phyloP scores from a whole-genome alignment of 768 basidiomycete genomes.

The Phylloporus sp. region DNA sequence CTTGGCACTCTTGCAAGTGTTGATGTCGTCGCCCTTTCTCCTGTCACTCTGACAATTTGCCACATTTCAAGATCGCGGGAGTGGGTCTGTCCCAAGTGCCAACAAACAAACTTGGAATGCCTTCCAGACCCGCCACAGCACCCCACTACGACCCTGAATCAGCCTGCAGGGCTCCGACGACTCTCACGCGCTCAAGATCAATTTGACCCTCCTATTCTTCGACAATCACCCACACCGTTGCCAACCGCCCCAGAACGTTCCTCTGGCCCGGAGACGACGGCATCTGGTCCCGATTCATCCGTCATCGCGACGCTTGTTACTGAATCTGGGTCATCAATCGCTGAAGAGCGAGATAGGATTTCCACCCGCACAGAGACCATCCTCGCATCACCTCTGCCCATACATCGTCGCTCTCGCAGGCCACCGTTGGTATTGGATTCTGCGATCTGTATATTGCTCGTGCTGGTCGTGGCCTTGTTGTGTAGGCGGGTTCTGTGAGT shows the following conservation, averaged over 20 bases:
- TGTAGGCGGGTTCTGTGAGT: constrained; percentile 51
- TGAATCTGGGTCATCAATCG: constrained; percentile 8
- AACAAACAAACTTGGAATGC: constrained; percentile 57
- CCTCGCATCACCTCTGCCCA: constrained; percentile 15
- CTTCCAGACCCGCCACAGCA: constrained; percentile 58
- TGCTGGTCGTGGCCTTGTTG: constrained; percentile 62
- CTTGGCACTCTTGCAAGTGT: constrained; percentile 65
- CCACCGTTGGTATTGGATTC: constrained; percentile 69
- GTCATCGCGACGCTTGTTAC: constrained; percentile 14
- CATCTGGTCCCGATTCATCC: constrained; percentile 15
- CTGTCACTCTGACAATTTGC: constrained; percentile 8
- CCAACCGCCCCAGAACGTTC: constrained; percentile 20
- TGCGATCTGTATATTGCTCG: constrained; percentile 67
- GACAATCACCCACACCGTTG: constrained; percentile 11
- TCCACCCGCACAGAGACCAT: constrained; percentile 8
- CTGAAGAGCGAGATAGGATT: constrained; percentile 10
- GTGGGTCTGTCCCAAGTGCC: constrained; percentile 76
- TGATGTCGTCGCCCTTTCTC: constrained; percentile 9
- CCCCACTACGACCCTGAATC: constrained; percentile 13
- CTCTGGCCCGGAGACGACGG: constrained; percentile 8
- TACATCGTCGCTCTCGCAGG: constrained; percentile 22
- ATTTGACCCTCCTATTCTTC: constrained; percentile 14
- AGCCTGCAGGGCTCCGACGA: constrained; percentile 21
- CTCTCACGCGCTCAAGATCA: constrained; percentile 14
- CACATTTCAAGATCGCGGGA: constrained; percentile 58